phyloP scores from a whole-genome alignment of 768 basidiomycete genomes.

The Rhodosporidiobolus sp. region DNA sequence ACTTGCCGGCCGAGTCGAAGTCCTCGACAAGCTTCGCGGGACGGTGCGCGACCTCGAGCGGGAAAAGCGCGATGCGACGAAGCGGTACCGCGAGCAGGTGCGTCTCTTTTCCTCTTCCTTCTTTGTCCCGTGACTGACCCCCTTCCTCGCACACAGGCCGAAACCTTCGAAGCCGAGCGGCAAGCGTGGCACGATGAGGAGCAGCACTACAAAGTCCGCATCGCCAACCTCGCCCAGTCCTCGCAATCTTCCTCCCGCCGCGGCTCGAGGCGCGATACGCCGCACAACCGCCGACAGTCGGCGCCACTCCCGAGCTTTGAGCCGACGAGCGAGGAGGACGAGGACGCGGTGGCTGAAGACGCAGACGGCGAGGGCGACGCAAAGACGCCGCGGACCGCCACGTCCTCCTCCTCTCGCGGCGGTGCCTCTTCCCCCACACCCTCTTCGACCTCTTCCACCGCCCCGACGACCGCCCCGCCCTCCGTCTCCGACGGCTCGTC shows the following conservation, averaged over 20 bases:
- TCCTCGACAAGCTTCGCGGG: conserved; percentile 72
- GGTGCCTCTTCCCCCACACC: conserved; percentile 38
- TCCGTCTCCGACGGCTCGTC: conserved; percentile 20
- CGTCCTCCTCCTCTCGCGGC: neutral
- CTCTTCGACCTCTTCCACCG: conserved; percentile 51
- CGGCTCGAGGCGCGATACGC: conserved; percentile 1
- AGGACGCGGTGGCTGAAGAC: neutral
- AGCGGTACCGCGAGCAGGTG: conserved; percentile 86
- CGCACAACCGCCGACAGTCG: neutral
- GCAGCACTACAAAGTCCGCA: conserved; percentile 85
- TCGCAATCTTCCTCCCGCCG: conserved; percentile 54
- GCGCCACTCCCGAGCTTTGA: neutral
- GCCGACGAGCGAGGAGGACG: neutral
- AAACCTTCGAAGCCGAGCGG: conserved; percentile 84
- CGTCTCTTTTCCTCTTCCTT: conserved; percentile 22
- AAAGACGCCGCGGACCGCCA: too few relatives aligned
- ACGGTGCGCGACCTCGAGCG: conserved; percentile 83
- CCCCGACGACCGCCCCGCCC: conserved; percentile 27
- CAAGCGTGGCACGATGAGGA: conserved; percentile 91
- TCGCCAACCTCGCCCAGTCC: conserved; percentile 67
- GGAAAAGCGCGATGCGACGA: conserved; percentile 76
- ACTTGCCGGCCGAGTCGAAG: conserved; percentile 73
- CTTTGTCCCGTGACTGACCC: conserved; percentile 25
- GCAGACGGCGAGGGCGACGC: neutral
- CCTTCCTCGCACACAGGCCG: conserved; percentile 56